phyloP scores from a whole-genome alignment of 2,329 filamentous ascomycete genomes.

The Eutypella sp. region DNA sequence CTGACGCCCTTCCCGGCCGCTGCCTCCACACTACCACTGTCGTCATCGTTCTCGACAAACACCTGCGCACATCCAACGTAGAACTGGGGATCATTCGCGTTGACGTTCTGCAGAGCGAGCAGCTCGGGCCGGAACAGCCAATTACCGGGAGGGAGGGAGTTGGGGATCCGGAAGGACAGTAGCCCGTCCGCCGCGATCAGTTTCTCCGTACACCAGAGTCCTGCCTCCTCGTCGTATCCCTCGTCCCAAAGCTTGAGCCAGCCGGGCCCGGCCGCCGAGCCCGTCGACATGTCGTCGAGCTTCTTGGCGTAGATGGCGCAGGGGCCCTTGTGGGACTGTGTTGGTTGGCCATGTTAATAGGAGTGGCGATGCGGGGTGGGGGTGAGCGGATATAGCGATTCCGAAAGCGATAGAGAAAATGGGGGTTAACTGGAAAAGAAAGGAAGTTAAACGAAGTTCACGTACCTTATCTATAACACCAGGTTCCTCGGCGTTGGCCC shows the following conservation, averaged over 20 bases:
- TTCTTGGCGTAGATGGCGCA: constrained; percentile 72
- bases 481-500: constrained; percentile 48
- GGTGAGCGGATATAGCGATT: too few relatives aligned
- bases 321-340: constrained; percentile 53
- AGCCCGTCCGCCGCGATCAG: constrained; percentile 61
- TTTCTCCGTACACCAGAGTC: constrained; percentile 66
- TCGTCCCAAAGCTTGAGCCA: constrained; percentile 79
- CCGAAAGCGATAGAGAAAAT: neutral
- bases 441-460: neutral
- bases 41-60: constrained; percentile 47
- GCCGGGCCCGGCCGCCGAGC: constrained; percentile 55
- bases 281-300: constrained; percentile 49
- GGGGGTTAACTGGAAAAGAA: neutral
- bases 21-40: neutral
- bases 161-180: constrained; percentile 57
- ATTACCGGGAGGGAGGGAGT: constrained; percentile 56
- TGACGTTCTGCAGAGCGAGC: constrained; percentile 61
- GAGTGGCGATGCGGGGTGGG: too few relatives aligned
- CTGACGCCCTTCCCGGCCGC: constrained; percentile 42
- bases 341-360: neutral
- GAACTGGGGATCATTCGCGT: constrained; percentile 61
- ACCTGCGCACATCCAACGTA: constrained; percentile 70
- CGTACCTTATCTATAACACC: constrained; percentile 49
- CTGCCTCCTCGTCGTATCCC: constrained; percentile 52
- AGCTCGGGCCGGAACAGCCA: constrained; percentile 71